Evolutionary conservation across 2,329 filamentous ascomycete genomes (phyloP).

Genomic region (Ophiostoma sp.): DNA sequence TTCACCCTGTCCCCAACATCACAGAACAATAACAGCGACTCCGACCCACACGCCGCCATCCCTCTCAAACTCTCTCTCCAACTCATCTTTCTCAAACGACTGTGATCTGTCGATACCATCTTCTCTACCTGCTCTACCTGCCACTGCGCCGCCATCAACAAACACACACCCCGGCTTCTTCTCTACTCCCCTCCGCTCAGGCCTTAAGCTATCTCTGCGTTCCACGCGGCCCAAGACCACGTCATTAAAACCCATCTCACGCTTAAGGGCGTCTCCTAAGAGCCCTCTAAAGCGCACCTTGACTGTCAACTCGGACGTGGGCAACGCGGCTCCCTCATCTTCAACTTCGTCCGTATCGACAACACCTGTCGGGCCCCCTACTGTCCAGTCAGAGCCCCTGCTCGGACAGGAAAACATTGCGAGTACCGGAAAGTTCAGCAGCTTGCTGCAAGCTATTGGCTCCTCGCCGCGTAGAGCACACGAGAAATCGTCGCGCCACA

Average conservation of each 20-base stretch:
- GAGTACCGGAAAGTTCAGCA: conserved; percentile 31
- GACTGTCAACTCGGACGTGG: conserved; percentile 63
- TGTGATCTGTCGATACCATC: conserved; percentile 15
- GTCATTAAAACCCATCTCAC: conserved; percentile 50
- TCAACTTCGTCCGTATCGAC: conserved; percentile 44
- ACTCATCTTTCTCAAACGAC: conserved; percentile 21
- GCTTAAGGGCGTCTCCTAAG: conserved; percentile 66
- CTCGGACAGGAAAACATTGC: conserved; percentile 42
- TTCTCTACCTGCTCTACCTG: conserved; percentile 25
- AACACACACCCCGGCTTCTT: conserved; percentile 40
- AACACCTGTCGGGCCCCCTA: conserved; percentile 38
- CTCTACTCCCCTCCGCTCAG: conserved; percentile 61
- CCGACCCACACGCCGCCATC: conserved; percentile 24
- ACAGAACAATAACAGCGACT: conserved; percentile 15
- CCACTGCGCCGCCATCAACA: conserved; percentile 26
- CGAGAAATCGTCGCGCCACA: conserved; percentile 50
- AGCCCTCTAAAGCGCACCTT: conserved; percentile 77
- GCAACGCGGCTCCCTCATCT: conserved; percentile 57
- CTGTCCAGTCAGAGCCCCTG: conserved; percentile 24
- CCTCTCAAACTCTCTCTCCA: conserved; percentile 13
- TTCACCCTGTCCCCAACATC: conserved; percentile 42
- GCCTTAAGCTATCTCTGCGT: conserved; percentile 60
- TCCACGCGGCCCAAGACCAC: conserved; percentile 58
- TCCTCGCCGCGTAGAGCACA: conserved; percentile 40
- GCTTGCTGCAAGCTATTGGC: conserved; percentile 34